Conservation (phyloP, 2,329 filamentous ascomycete species). For the Cucurbitaria berberidis region DNA sequence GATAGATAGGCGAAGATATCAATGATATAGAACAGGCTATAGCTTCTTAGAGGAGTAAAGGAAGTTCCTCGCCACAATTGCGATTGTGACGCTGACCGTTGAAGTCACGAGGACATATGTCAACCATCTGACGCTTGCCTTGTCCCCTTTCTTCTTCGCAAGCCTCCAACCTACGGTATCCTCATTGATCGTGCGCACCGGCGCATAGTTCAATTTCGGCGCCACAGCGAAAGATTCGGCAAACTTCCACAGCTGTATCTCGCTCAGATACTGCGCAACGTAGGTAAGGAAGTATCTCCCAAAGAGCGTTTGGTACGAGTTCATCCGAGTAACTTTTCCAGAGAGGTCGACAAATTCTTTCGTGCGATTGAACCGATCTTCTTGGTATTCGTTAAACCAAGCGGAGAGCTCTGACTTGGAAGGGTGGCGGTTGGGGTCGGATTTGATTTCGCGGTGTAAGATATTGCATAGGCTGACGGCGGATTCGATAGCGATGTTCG, state of each 20-base stretch:
- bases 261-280: slow-evolving; percentile 3
- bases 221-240: slow-evolving; percentile 5
- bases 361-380: slow-evolving; percentile 11
- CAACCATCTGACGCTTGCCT: slow-evolving; percentile 1
- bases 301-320: slow-evolving; percentile 15
- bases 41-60: neutral
- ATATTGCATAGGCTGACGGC: slow-evolving; percentile 25
- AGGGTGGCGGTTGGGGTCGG: slow-evolving; percentile 10
- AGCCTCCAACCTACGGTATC: slow-evolving; percentile 13
- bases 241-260: slow-evolving; percentile 2
- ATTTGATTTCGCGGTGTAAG: slow-evolving; percentile 15
- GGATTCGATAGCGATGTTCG: slow-evolving; percentile 28
- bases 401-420: slow-evolving; percentile 6
- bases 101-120: slow-evolving; percentile 9
- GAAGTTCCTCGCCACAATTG: slow-evolving; percentile 5
- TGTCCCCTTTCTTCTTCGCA: neutral
- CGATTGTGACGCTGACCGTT: slow-evolving; percentile 1
- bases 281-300: slow-evolving; percentile 9
- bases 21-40: neutral
- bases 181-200: slow-evolving; percentile 20
- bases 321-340: slow-evolving; percentile 14
- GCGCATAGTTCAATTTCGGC: slow-evolving; percentile 21
- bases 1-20: neutral
- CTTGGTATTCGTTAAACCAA: slow-evolving; percentile 21
- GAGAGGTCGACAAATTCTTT: slow-evolving; percentile 13